These are phyloP conservation scores for Rhizopogon vinicolor DNA, from an alignment of 768 basidiomycete species.

Conservation along the genomic window DNA sequence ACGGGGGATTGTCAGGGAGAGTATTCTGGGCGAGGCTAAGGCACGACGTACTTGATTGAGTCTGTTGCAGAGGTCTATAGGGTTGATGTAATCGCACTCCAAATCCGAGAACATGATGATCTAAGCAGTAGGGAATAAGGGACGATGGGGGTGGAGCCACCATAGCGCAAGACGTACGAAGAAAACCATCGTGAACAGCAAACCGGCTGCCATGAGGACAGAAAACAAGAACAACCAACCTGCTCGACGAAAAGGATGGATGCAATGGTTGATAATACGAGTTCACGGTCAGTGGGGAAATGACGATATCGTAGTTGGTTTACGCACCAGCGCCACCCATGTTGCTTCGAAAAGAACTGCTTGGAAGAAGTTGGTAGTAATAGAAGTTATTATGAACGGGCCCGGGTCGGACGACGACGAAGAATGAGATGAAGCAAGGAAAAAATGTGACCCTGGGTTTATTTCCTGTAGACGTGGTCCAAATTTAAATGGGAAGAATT, in stretches of 20 bases:
- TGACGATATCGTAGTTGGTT: background rate
- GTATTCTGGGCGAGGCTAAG: background rate
- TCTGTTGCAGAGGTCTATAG: constrained; percentile 99
- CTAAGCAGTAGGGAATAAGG: constrained; percentile 35
- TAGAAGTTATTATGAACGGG: too few species aligned
- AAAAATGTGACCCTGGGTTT: background rate
- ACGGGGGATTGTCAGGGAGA: background rate
- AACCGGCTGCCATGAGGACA: constrained; percentile 90
- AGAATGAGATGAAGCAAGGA: background rate
- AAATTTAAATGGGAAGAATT: background rate
- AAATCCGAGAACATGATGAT: constrained; percentile 99
- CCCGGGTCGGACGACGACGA: background rate
- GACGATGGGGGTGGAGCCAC: background rate
- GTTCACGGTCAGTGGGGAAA: background rate
- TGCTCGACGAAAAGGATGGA: constrained; percentile 21
- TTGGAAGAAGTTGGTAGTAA: background rate
- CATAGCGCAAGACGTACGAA: constrained; percentile 62
- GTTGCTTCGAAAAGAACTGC: background rate
- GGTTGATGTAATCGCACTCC: constrained; percentile 99
- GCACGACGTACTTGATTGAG: constrained; percentile 77
- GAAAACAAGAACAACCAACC: constrained; percentile 98
- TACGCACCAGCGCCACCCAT: constrained; percentile 43
- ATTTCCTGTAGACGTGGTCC: background rate
- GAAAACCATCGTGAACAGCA: constrained; percentile 99
- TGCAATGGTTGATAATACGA: background rate